Conservation (phyloP, 768 basidiomycete species). For the Tremella fuciformis region DNA sequence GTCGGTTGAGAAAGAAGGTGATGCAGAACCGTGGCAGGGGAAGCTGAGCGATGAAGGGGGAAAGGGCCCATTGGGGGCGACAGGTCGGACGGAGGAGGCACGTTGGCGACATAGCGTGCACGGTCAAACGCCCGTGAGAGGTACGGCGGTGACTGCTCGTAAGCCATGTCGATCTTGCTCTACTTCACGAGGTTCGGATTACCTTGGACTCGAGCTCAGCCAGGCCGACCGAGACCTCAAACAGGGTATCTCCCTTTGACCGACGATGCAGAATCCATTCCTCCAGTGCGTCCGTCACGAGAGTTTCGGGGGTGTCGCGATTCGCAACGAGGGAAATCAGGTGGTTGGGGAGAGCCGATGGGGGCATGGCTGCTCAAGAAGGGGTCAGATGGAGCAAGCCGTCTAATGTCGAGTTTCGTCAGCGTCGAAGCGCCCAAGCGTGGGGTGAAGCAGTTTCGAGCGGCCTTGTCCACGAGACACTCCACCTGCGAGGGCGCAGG, state of each 20-base stretch:
- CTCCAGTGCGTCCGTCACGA: conserved; percentile 46
- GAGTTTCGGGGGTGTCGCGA: conserved; percentile 19
- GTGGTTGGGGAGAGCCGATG: conserved; percentile 19
- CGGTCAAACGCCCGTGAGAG: conserved; percentile 36
- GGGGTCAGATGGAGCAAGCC: neutral
- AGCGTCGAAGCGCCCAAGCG: too few relatives aligned
- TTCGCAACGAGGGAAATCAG: conserved; percentile 13
- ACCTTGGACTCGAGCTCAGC: conserved; percentile 37
- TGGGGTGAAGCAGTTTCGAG: too few relatives aligned
- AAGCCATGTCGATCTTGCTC: neutral
- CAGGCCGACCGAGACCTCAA: conserved; percentile 46
- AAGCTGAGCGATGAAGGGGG: conserved; percentile 39
- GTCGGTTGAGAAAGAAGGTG: conserved; percentile 42
- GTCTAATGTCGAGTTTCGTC: neutral
- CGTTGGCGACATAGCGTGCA: conserved; percentile 43
- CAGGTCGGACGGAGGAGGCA: conserved; percentile 48
- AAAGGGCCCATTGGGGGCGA: conserved; percentile 45
- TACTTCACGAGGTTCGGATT: too few relatives aligned
- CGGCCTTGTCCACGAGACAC: too few relatives aligned
- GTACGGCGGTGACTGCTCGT: conserved; percentile 31
- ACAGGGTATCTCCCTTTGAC: conserved; percentile 42
- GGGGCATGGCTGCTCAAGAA: conserved; percentile 13
- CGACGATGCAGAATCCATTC: conserved; percentile 46
- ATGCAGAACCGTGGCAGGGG: conserved; percentile 37
- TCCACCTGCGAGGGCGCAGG: too few relatives aligned